Percentiles rank a stretch among this genome's conserved stretches.
Conservation (phyloP, 805 yeast genomes). For the Wickerhamiella kurtzmanii region DNA sequence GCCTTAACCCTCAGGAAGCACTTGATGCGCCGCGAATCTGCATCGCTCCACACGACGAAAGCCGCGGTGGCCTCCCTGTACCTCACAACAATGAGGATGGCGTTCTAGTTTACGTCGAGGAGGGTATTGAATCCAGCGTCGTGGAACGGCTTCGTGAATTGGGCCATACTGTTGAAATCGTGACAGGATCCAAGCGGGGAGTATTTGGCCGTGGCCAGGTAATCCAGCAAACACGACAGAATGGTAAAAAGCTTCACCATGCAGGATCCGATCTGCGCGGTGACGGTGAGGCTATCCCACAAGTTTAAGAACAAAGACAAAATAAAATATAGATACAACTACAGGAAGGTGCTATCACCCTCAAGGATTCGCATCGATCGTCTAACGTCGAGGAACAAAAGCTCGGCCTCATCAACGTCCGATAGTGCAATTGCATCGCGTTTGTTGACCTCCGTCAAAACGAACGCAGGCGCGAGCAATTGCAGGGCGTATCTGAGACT, state of each 20-base stretch:
- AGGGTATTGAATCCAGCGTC: constrained; percentile 40
- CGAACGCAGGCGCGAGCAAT: constrained; percentile 78
- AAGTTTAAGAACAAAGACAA: constrained; percentile 24
- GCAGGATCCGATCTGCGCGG: constrained; percentile 76
- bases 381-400: constrained; percentile 71
- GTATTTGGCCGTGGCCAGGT: constrained; percentile 58
- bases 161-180: constrained; percentile 44
- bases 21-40: constrained; percentile 65
- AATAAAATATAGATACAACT: background rate
- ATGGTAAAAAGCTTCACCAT: constrained; percentile 37
- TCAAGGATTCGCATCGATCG: constrained; percentile 64
- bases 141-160: constrained; percentile 33
- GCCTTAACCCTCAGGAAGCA: constrained; percentile 57
- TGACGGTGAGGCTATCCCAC: constrained; percentile 66
- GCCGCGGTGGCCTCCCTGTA: constrained; percentile 48
- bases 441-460: constrained; percentile 60
- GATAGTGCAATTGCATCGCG: constrained; percentile 51
- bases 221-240: constrained; percentile 32
- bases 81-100: constrained; percentile 28
- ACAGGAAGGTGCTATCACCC: constrained; percentile 16
- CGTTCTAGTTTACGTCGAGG: constrained; percentile 51
- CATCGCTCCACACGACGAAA: constrained; percentile 42
- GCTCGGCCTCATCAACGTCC: constrained; percentile 75
- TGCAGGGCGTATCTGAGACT: constrained; percentile 89
- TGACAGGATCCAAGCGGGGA: constrained; percentile 32